Evolutionary conservation across 352 stramenopile genomes (phyloP), one percentile per base, ranked within the genome.

Genomic region (Globisporangium sylvaticum): DNA sequence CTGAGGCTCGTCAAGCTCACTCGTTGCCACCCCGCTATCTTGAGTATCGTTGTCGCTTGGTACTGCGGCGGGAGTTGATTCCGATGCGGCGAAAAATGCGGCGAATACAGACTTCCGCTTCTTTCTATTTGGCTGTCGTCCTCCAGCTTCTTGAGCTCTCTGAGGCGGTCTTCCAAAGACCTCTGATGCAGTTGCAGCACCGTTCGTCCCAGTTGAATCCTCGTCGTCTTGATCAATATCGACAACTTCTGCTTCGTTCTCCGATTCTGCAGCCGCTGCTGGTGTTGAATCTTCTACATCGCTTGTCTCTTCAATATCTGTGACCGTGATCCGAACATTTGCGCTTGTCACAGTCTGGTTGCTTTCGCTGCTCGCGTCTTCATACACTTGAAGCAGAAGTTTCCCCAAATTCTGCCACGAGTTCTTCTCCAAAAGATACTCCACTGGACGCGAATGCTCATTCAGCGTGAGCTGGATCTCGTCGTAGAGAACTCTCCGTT

Each of bases 331-430:
- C n/a, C 72, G 42, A 27, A 82, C 62, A 9, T 52, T 48, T 4
- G 67, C 71, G 39, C 66, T 66, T 29, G 68, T 14, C 8, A 73
- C 70, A 55, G 74, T 44, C 18, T 54, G 62, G 0, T 66, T 53
- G 27, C 65, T 53, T 37, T 78, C 73, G n/a, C 68, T 77, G 29
- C 73, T 76, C 12, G 73, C 74, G 6, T 92, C 84, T 31, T 92
- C 81, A 61, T 85, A 90, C 1, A 80, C 79, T 67, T 88, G 73
- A 20, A 92, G 67, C 39, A 92, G 65, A 9, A 92, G 44, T 68
- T 87, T 81, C 1, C 84, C 84, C 3, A 92, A 62, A 24, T 46
- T 75, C 42, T 60, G 71, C 84, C 84, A 92, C 9, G 81, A 88
- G 1, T 64, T 62, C 46, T 79, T 57, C 29, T 78, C 67, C 32